These are phyloP conservation scores for Rhododendron molle DNA, from an alignment of 148 eudicot species.

Conservation along the genomic window DNA sequence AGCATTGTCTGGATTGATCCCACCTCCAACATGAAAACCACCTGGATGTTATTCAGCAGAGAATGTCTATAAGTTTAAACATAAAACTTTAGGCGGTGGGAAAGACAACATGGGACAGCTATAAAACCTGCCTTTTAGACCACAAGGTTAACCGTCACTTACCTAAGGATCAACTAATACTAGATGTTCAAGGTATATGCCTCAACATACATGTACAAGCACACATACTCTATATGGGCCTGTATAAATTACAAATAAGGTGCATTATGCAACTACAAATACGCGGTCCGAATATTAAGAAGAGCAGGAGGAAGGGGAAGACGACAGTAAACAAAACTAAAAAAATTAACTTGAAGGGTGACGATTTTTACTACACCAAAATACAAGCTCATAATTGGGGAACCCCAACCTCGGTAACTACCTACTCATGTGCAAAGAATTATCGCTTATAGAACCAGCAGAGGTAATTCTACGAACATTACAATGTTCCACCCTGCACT, in stretches of 20 bases:
- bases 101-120: not conserved
- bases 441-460: not conserved
- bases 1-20: constrained; percentile 75
- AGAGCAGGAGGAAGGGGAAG: not conserved
- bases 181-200: not conserved
- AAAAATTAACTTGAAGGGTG: not conserved
- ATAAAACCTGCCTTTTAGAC: constrained; percentile 2
- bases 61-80: constrained; percentile 32
- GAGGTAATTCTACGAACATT: not conserved
- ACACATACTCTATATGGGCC: not conserved
- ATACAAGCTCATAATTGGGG: not conserved
- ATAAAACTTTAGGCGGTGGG: not conserved
- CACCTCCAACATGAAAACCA: constrained; percentile 98
- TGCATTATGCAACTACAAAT: not conserved
- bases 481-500: not conserved
- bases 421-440: not conserved
- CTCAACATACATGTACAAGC: not conserved
- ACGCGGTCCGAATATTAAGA: not conserved
- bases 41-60: constrained; percentile 59
- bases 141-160: not conserved
- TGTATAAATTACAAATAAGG: not conserved
- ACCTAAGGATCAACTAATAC: not conserved
- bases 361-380: not conserved
- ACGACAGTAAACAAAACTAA: not conserved
- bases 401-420: not conserved